Conservation (phyloP, 768 basidiomycete genomes). For the Amanita polypyramis region DNA sequence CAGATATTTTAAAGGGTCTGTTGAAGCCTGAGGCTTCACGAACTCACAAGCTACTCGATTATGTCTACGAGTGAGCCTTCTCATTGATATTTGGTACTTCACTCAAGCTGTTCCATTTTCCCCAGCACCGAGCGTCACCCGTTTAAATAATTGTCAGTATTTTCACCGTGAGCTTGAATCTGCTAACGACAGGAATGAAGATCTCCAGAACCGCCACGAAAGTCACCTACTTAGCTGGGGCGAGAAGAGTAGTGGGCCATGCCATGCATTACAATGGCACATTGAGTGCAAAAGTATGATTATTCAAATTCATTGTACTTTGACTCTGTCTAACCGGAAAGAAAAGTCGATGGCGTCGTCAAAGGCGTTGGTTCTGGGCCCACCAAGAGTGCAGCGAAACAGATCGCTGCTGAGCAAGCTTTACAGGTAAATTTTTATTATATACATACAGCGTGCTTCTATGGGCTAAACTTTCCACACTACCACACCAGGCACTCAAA, state of each 20-base stretch:
- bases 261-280: conserved; percentile 42
- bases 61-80: background rate
- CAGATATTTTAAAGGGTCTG: background rate
- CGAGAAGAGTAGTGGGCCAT: conserved; percentile 33
- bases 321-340: conserved; percentile 4
- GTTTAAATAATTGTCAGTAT: conserved; percentile 1
- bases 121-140: conserved; percentile 2
- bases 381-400: conserved; percentile 40
- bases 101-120: background rate
- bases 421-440: conserved; percentile 17
- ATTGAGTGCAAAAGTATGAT: conserved; percentile 46
- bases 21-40: background rate
- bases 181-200: background rate
- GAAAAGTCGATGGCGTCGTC: background rate
- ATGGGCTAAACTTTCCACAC: background rate
- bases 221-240: conserved; percentile 37
- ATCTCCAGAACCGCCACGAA: conserved; percentile 1
- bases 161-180: background rate
- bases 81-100: background rate
- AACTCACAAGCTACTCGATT: background rate
- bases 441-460: background rate
- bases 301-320: conserved; percentile 4
- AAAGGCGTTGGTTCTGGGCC: conserved; percentile 27
- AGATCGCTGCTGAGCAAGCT: conserved; percentile 36
- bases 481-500: background rate